These are phyloP conservation scores for Zopfia rhizophila DNA, from an alignment of 2,329 filamentous ascomycete species.

Conservation along the genomic window DNA sequence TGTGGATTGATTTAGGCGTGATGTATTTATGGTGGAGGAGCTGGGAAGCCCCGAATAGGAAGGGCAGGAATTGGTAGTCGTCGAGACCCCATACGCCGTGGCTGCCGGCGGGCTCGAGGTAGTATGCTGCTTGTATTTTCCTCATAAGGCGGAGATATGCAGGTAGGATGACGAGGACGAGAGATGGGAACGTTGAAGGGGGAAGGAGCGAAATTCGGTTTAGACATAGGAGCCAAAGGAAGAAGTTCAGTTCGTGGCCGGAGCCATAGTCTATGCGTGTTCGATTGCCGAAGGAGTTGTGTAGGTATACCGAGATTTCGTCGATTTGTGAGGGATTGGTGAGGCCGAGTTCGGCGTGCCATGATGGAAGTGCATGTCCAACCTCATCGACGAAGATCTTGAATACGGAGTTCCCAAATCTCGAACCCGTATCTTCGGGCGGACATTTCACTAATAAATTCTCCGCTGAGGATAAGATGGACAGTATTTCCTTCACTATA, in stretches of 20 bases:
- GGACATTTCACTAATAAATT: constrained; percentile 75
- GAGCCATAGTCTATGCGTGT: constrained; percentile 95
- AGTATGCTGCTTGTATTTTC: constrained; percentile 88
- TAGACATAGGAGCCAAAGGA: constrained; percentile 95
- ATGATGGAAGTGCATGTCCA: constrained; percentile 57
- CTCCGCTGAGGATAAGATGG: constrained; percentile 76
- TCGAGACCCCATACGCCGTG: constrained; percentile 65
- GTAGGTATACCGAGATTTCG: constrained; percentile 83
- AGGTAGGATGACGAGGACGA: constrained; percentile 82
- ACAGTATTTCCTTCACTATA: constrained; percentile 71
- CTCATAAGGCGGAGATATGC: constrained; percentile 90
- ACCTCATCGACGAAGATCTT: constrained; percentile 80
- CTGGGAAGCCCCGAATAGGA: constrained; percentile 61
- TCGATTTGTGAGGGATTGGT: constrained; percentile 64
- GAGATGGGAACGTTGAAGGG: constrained; percentile 72
- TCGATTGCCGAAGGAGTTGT: constrained; percentile 85
- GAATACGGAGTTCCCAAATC: constrained; percentile 96
- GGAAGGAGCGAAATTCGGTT: constrained; percentile 78
- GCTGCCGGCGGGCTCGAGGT: constrained; percentile 79
- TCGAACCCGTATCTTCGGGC: constrained; percentile 86
- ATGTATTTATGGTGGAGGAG: constrained; percentile 73
- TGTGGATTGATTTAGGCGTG: constrained; percentile 75
- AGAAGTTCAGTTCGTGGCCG: constrained; percentile 96
- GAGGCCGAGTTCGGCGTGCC: constrained; percentile 73
- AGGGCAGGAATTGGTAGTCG: constrained; percentile 65